Evolutionary conservation across 2,329 filamentous ascomycete genomes (phyloP).

Genomic region (Sclerotinia nivalis): DNA sequence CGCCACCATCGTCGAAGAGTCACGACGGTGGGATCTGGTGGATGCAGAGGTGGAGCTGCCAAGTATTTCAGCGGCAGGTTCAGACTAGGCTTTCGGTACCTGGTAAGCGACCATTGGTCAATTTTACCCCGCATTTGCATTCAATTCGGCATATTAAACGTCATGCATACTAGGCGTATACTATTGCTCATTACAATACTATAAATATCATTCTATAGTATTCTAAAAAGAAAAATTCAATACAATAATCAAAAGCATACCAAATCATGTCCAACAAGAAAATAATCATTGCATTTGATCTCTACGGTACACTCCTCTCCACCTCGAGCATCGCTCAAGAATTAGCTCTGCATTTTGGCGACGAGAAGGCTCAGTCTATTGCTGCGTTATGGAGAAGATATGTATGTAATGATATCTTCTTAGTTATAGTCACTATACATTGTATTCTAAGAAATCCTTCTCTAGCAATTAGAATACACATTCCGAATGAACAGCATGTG

Average conservation of each 20-base stretch:
- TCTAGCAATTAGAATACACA: conserved; percentile 69
- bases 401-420: not conserved
- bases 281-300: conserved; percentile 67
- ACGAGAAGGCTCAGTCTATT: conserved; percentile 57
- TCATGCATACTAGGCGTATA: not conserved
- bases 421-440: not conserved
- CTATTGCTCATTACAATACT: not conserved
- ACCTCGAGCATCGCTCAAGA: conserved; percentile 66
- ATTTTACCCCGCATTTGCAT: not conserved
- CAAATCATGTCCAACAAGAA: conserved; percentile 40
- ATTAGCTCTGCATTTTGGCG: conserved; percentile 57
- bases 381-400: conserved; percentile 60
- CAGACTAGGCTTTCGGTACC: not conserved
- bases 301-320: conserved; percentile 74
- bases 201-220: not conserved
- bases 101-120: not conserved
- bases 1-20: not conserved
- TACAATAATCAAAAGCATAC: not conserved
- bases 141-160: not conserved
- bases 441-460: conserved; percentile 43
- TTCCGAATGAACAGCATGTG: conserved; percentile 77
- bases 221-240: no score
- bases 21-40: conserved; percentile 1
- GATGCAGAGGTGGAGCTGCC: not conserved
- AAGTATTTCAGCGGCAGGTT: not conserved